Evolutionary conservation across 1,139 yeast genomes (phyloP), one percentile per base, ranked within the genome.

Genomic region (Candida anutae): DNA sequence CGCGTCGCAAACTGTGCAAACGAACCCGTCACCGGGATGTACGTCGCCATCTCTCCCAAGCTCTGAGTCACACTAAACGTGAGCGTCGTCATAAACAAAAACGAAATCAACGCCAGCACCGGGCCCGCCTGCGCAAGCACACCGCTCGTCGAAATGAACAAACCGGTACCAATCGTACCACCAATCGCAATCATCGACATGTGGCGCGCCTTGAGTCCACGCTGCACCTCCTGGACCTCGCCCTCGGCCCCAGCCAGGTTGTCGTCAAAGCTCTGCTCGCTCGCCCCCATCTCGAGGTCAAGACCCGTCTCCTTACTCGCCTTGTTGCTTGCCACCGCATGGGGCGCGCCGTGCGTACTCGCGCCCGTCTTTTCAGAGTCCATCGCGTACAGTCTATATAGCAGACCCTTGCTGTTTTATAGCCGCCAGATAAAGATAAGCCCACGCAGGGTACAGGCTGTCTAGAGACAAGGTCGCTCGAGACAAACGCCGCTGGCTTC

Each of bases 1-100:
- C 87, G 58, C 29, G 79, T 62, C 17, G 60, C 58, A 35, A 63
- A 65, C 38, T 64, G 71, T 21, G 66, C 57, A 52, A 80, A 77
- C 2, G 81, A 74, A 12, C 83, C 81, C 3, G 82, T 61, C 23
- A 75, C 69, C 3, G 85, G 85, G 26, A 77, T 74, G 42, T 70
- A 73, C 11, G 84, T 76, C 27, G 82, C 83, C 84, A 78, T 77
- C 50, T 78, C 87, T 37, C 85, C 85, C 34, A 81, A 57, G 2
- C 81, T 67, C 46, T 78, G 85, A 32, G 82, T 77, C 31, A 79
- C 79, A 12, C 69, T 59, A 42, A 64, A 77, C 4, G 77, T 79
- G 38, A 81, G 58, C 5, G 80, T 53, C 17, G 84, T 82, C 61
- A 79, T 74, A 47, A 80, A 75, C 22, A 71, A 38, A 44, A 74